phyloP scores from a whole-genome alignment of 2,329 filamentous ascomycete genomes.

The Fusarium tjaetaba region DNA sequence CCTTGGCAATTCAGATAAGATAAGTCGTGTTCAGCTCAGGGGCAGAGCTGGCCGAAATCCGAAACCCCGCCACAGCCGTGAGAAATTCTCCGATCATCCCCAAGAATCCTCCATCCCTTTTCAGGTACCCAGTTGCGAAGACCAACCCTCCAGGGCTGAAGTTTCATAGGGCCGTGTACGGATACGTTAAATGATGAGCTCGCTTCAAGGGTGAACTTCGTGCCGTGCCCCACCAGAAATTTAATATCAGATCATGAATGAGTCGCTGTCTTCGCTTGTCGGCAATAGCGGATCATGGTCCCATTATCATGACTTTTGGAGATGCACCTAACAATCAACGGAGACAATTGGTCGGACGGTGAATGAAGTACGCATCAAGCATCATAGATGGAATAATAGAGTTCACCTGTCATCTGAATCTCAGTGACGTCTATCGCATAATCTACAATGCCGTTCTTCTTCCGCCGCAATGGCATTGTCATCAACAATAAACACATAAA shows the following conservation, averaged over 20 bases:
- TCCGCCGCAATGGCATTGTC: background rate
- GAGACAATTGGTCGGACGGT: fast-evolving
- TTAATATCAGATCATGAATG: background rate
- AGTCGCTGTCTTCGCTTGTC: background rate
- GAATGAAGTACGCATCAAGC: too few species aligned
- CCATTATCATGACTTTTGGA: too few species aligned
- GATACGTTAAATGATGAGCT: background rate
- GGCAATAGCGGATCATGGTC: background rate
- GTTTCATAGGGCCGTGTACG: background rate
- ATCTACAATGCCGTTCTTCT: background rate
- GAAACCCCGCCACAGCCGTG: background rate
- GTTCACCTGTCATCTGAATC: background rate
- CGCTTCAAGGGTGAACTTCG: background rate
- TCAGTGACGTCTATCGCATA: background rate
- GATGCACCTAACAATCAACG: too few species aligned
- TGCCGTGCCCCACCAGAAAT: background rate
- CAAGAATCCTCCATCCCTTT: constrained; percentile 9
- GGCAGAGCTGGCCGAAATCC: background rate
- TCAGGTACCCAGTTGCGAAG: background rate
- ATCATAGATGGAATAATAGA: background rate
- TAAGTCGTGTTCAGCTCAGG: background rate
- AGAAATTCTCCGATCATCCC: constrained; percentile 13
- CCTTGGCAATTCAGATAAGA: constrained; percentile 1
- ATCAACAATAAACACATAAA: background rate
- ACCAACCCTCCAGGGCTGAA: background rate